These are phyloP conservation scores for Candida succiphila DNA, from an alignment of 805 yeast genomes.

Conservation along the genomic window DNA sequence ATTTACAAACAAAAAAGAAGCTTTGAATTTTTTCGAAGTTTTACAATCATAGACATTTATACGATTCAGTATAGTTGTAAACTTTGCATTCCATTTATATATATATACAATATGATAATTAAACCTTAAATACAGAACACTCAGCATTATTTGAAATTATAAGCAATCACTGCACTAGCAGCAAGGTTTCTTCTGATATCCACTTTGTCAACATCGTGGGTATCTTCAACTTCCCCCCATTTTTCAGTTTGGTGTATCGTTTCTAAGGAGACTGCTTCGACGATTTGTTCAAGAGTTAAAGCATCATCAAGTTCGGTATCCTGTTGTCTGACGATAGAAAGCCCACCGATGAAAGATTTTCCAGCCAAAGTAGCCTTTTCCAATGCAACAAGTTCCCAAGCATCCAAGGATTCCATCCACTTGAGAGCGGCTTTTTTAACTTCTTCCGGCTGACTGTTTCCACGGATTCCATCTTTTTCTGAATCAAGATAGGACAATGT, in stretches of 20 bases:
- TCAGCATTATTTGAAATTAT: too few relatives aligned
- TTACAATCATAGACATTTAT: background rate
- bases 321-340: conserved; percentile 45
- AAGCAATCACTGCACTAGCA: conserved; percentile 59
- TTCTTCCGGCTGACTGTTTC: conserved; percentile 59
- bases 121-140: too few relatives aligned
- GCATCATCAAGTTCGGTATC: conserved; percentile 10
- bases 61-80: background rate
- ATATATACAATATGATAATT: too few relatives aligned
- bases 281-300: conserved; percentile 55
- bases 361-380: conserved; percentile 84
- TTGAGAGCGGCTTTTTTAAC: conserved; percentile 51
- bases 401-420: conserved; percentile 54
- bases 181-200: conserved; percentile 79
- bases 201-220: conserved; percentile 94
- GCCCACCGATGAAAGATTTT: conserved; percentile 80
- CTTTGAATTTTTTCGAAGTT: background rate
- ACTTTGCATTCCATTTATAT: too few relatives aligned
- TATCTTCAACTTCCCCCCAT: conserved; percentile 99
- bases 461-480: conserved; percentile 71
- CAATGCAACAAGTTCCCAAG: conserved; percentile 78
- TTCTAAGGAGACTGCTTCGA: conserved; percentile 73
- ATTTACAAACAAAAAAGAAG: conserved; percentile 5
- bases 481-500: conserved; percentile 60
- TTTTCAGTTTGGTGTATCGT: conserved; percentile 72